phyloP scores from a whole-genome alignment of 495 filamentous ascomycete species.

The Staphylotrichum longicolle region DNA sequence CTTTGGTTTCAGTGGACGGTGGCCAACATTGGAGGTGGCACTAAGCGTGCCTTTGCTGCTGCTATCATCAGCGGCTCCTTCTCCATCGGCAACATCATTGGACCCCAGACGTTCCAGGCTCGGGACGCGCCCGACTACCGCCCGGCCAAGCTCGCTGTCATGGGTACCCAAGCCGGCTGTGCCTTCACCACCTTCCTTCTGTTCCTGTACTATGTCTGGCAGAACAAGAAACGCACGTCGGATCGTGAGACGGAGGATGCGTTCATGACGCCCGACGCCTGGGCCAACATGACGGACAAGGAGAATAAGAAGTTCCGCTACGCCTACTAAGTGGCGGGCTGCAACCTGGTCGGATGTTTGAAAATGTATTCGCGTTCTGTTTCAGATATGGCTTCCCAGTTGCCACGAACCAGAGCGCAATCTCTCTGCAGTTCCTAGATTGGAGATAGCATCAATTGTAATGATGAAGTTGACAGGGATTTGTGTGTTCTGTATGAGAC shows the following conservation, averaged over 20 bases:
- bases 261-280: constrained; percentile 36
- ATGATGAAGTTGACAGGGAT: neutral
- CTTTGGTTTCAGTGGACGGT: constrained; percentile 31
- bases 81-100: constrained; percentile 64
- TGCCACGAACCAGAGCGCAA: constrained; percentile 1
- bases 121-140: constrained; percentile 58
- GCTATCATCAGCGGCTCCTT: constrained; percentile 59
- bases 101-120: constrained; percentile 64
- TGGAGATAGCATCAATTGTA: constrained; percentile 3
- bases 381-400: neutral
- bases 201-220: constrained; percentile 39
- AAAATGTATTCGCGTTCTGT: constrained; percentile 1
- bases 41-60: constrained; percentile 43
- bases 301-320: constrained; percentile 43
- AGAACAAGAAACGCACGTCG: constrained; percentile 36
- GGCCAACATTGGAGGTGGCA: constrained; percentile 39
- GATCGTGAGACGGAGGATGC: constrained; percentile 31
- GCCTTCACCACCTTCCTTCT: constrained; percentile 35
- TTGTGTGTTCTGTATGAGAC: neutral
- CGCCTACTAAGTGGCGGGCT: constrained; percentile 25
- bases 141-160: constrained; percentile 61
- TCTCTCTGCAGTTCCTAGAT: neutral
- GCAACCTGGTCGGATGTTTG: neutral
- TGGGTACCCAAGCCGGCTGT: constrained; percentile 38
- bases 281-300: constrained; percentile 38